Evolutionary conservation across 1,284 basidiomycete genomes (phyloP).

Genomic region (Trametes pubescens): DNA sequence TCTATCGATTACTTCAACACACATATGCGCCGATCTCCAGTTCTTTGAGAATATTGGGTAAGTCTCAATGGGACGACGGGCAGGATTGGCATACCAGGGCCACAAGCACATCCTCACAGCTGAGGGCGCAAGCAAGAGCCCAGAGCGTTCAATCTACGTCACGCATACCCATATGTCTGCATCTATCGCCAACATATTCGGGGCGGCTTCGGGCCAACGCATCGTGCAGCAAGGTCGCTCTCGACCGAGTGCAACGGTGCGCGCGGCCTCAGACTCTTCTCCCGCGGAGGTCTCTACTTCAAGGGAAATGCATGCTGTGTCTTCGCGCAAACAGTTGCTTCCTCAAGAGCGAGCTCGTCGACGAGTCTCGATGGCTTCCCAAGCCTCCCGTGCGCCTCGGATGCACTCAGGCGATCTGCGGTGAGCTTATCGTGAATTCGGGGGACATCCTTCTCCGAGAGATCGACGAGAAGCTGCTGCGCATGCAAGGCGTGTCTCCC

Average conservation of each 20-base stretch:
- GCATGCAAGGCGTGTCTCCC: conserved; percentile 43
- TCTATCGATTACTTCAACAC: too few species aligned
- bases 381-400: conserved; percentile 44
- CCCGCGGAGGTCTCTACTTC: conserved; percentile 39
- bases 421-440: conserved; percentile 32
- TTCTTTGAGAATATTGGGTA: too few species aligned
- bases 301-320: conserved; percentile 39
- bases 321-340: conserved; percentile 48
- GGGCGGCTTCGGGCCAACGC: conserved; percentile 45
- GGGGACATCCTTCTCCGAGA: conserved; percentile 25
- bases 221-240: conserved; percentile 39
- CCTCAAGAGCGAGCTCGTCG: conserved; percentile 43
- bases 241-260: conserved; percentile 42
- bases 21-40: too few species aligned
- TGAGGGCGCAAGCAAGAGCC: too few species aligned
- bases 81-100: too few species aligned
- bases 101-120: too few species aligned
- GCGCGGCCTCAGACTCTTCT: conserved; percentile 44
- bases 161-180: neutral
- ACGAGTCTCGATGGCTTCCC: conserved; percentile 44
- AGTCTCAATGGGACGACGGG: too few species aligned
- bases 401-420: conserved; percentile 39
- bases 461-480: conserved; percentile 36
- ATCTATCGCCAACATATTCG: conserved; percentile 42
- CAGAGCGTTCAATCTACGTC: too few species aligned